A percentile compares a stretch with the other conserved stretches of the same genome.
Evolutionary conservation across 257 asterid species (phyloP).

Genomic region (Marsdenia floribunda): DNA sequence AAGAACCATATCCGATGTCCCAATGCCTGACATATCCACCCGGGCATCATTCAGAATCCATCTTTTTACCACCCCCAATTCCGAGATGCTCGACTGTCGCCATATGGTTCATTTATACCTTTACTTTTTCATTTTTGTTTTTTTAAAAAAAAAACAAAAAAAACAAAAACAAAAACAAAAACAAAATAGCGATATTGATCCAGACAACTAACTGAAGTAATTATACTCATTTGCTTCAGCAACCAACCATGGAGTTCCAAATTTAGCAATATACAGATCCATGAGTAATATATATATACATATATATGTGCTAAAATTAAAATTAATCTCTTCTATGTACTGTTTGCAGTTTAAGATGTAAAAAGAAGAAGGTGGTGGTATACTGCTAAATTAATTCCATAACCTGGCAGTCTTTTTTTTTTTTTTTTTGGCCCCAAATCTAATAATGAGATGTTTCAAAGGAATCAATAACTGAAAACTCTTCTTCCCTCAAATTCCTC

Average conservation of each 20-base stretch:
- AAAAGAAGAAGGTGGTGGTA: background rate
- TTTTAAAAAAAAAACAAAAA: too few relatives aligned
- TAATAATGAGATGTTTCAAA: background rate
- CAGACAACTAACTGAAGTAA: background rate
- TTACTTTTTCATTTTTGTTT: too few relatives aligned
- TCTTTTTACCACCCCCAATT: background rate
- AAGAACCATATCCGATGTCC: background rate
- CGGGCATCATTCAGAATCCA: background rate
- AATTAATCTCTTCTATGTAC: background rate
- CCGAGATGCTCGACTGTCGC: background rate
- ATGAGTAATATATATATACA: background rate
- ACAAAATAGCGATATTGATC: background rate
- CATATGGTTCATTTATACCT: background rate
- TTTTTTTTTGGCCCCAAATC: too few relatives aligned
- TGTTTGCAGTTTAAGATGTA: background rate
- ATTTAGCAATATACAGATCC: constrained; percentile 4
- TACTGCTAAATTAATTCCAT: background rate
- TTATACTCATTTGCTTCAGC: background rate
- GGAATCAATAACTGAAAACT: constrained; percentile 28
- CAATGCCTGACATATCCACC: background rate
- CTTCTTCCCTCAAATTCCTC: constrained; percentile 62
- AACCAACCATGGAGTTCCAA: constrained; percentile 1
- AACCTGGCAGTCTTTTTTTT: too few relatives aligned
- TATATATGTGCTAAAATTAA: background rate
- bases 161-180: too few relatives aligned